Percentiles rank a stretch among this genome's conserved stretches.
Conservation (phyloP, 2,329 filamentous ascomycete species). For the Aspergillus uvarum region DNA sequence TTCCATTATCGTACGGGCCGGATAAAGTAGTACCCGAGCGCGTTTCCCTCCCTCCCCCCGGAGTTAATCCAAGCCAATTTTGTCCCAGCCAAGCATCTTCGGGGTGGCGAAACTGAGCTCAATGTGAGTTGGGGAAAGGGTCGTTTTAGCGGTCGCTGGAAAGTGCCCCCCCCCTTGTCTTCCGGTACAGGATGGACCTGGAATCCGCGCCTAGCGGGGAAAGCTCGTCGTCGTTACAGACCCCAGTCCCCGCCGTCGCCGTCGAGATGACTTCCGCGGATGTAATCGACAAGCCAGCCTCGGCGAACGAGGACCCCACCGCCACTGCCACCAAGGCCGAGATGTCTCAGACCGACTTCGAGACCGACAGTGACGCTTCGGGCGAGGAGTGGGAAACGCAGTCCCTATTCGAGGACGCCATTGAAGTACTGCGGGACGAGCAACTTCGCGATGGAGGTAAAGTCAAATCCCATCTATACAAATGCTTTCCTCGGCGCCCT, state of each 20-base stretch:
- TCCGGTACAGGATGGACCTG: conserved; percentile 40
- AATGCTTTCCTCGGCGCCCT: background rate
- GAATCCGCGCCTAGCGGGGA: conserved; percentile 36
- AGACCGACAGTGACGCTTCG: conserved; percentile 37
- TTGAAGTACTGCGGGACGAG: conserved; percentile 59
- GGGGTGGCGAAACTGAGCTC: conserved; percentile 28
- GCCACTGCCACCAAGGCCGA: conserved; percentile 30
- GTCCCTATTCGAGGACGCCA: conserved; percentile 62
- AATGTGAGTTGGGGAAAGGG: conserved; percentile 29
- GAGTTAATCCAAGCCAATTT: conserved; percentile 29
- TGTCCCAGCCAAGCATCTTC: conserved; percentile 22
- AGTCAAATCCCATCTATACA: conserved; percentile 34
- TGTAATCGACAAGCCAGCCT: conserved; percentile 20
- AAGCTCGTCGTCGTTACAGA: conserved; percentile 32
- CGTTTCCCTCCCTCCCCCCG: conserved; percentile 15
- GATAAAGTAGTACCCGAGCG: conserved; percentile 32
- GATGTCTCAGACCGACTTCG: conserved; percentile 35
- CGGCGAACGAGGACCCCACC: conserved; percentile 20
- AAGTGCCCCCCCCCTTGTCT: conserved; percentile 25
- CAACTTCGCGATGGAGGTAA: conserved; percentile 46
- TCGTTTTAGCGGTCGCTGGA: conserved; percentile 33
- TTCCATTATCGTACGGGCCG: conserved; percentile 23
- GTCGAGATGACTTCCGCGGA: conserved; percentile 30
- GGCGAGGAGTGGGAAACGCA: conserved; percentile 60
- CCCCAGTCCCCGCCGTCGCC: conserved; percentile 37